phyloP scores from a whole-genome alignment of 371 early-diverging fungal genomes.

The Lichtheimia ramosa region DNA sequence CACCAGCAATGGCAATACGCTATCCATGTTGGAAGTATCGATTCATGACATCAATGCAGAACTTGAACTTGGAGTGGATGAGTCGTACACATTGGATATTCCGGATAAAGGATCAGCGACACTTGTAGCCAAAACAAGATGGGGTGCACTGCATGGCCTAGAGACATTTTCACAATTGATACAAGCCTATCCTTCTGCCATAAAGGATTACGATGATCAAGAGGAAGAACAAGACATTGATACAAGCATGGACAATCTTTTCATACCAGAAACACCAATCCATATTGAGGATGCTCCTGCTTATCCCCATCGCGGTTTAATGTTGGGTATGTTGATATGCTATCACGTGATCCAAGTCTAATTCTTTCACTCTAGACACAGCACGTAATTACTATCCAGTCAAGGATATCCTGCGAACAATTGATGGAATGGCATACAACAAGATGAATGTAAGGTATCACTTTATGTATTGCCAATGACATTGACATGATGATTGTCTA shows the following conservation, averaged over 20 bases:
- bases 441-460: constrained; percentile 64
- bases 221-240: constrained; percentile 26
- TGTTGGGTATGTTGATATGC: constrained; percentile 44
- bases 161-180: constrained; percentile 77
- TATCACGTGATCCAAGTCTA: neutral
- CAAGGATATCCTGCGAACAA: constrained; percentile 51
- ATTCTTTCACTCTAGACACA: constrained; percentile 50
- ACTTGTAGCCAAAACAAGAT: constrained; percentile 65
- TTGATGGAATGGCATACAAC: constrained; percentile 58
- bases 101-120: constrained; percentile 37
- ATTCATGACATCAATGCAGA: constrained; percentile 34
- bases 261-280: constrained; percentile 60
- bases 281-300: constrained; percentile 68
- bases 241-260: constrained; percentile 14
- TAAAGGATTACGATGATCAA: constrained; percentile 14
- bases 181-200: constrained; percentile 21
- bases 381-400: constrained; percentile 77
- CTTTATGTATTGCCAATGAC: too few relatives aligned
- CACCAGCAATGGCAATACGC: neutral
- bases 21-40: constrained; percentile 27
- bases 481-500: too few relatives aligned
- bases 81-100: constrained; percentile 66
- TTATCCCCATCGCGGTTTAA: constrained; percentile 72
- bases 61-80: constrained; percentile 53
- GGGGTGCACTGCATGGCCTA: constrained; percentile 76